Evolutionary conservation across 192 early-diverging fungal species (phyloP), one percentile per base, ranked within the genome.

Genomic region (Coemansia sp.): DNA sequence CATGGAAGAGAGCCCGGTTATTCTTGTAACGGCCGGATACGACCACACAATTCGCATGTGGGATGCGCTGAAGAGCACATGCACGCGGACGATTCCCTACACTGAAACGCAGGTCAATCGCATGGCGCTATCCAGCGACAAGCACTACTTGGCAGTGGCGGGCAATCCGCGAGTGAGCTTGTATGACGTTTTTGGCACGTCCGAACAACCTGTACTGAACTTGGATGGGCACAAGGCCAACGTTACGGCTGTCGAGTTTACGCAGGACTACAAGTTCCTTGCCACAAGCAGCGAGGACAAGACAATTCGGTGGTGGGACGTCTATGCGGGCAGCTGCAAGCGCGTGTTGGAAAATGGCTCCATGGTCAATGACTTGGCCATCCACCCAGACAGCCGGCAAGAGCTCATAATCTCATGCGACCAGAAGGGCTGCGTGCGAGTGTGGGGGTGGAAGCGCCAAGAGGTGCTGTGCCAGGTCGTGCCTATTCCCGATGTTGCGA

Each of bases 21-120:
- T 78, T 31, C 58, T 78, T 2, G 68, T 68, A 18, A 72, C 76
- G 5, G 76, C 66, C 2, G 76, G 76, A 10, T 78, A 78, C 35
- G 76, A 78, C 70, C 60, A 78, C 55, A 68, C 70, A 45, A 72
- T 78, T 40, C 65, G 70, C 26, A 72, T 78, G 76, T 78, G 76
- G 76, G 76, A 78, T 54, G 76, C 76, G 35, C 65, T 68, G 27
- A 78, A 78, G 38, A 72, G 69, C 59, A 66, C 68, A 25, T 78
- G 76, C 49, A 78, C 65, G 11, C 68, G 70, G 39, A 60, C 65
- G 11, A 78, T 78, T 64, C 64, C 56, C 11, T 72, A 68, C 61
- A 78, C 66, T 40, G 76, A 78, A 32, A 65, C 68, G 22, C 70
- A 78, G 52, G 60, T 78, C 56, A 78, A 78, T 41, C 64, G 76